Conservation (phyloP, 192 early-diverging fungal species). For the Oehlia diaphana region DNA sequence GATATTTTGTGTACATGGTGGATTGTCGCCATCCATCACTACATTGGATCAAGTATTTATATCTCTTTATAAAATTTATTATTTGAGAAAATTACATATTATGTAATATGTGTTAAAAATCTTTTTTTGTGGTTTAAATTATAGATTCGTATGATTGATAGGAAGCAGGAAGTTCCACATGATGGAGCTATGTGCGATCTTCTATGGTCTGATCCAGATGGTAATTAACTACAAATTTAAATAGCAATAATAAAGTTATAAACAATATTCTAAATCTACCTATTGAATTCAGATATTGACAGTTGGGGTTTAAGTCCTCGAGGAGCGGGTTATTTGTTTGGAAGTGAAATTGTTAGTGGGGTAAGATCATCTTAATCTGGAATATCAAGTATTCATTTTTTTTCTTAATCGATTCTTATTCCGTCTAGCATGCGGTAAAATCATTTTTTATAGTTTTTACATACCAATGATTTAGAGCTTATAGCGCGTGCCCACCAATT, state of each 20-base stretch:
- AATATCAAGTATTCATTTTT: background rate
- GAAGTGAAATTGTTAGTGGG: slow-evolving; percentile 82
- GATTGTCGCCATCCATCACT: slow-evolving; percentile 86
- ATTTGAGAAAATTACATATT: background rate
- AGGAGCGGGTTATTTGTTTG: slow-evolving; percentile 98
- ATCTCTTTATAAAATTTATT: no score
- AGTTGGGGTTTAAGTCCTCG: slow-evolving; percentile 96
- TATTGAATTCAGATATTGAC: slow-evolving; percentile 52
- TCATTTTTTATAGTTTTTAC: slow-evolving; percentile 54
- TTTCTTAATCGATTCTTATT: background rate
- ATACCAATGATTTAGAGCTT: slow-evolving; percentile 82
- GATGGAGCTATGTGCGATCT: slow-evolving; percentile 95
- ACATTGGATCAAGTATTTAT: slow-evolving; percentile 71
- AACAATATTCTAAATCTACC: background rate
- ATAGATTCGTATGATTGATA: slow-evolving; percentile 64
- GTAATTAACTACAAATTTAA: background rate
- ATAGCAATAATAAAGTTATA: background rate
- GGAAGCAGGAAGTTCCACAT: slow-evolving; percentile 91
- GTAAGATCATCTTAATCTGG: slow-evolving; percentile 37
- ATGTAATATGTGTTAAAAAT: background rate
- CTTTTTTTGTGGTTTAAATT: background rate
- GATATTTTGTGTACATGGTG: slow-evolving; percentile 96
- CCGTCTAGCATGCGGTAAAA: background rate
- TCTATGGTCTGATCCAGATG: slow-evolving; percentile 86
- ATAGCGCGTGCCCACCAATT: slow-evolving; percentile 96